Conservation (phyloP, 192 early-diverging fungal genomes). For the Gonapodya prolifera region DNA sequence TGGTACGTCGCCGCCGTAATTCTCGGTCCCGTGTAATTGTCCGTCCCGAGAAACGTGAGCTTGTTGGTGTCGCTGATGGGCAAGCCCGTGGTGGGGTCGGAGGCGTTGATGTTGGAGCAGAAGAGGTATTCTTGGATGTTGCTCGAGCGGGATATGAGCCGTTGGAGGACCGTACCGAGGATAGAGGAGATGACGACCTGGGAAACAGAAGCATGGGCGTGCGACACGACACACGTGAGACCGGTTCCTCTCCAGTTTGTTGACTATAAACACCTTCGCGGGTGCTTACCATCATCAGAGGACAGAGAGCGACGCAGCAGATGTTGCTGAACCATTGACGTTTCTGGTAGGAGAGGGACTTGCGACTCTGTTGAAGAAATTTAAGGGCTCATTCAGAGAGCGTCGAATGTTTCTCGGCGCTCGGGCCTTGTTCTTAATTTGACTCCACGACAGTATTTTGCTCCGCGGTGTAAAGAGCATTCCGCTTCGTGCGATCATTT, state of each 20-base stretch:
- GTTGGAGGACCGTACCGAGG: not conserved
- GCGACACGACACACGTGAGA: not conserved
- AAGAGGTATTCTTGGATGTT: not conserved
- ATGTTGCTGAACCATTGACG: slow-evolving; percentile 3
- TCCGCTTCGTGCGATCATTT: too few relatives aligned
- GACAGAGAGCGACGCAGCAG: slow-evolving; percentile 1
- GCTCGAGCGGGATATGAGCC: not conserved
- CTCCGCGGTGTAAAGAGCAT: too few relatives aligned
- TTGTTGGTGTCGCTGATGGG: not conserved
- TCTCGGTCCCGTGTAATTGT: not conserved
- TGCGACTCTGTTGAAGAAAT: not conserved
- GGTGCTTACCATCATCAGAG: not conserved
- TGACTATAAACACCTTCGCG: too few relatives aligned
- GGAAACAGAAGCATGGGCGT: not conserved
- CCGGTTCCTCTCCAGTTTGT: not conserved
- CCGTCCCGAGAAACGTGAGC: not conserved
- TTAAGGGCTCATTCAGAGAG: not conserved
- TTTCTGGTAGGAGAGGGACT: not conserved
- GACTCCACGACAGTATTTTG: too few relatives aligned
- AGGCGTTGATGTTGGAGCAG: slow-evolving; percentile 4
- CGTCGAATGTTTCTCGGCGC: too few relatives aligned
- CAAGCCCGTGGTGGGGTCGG: not conserved
- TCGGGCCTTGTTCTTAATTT: too few relatives aligned
- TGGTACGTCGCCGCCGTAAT: not conserved
- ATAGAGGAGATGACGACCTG: not conserved